Conservation (phyloP, 306 rosid genomes). For the Dryas drummondii region DNA sequence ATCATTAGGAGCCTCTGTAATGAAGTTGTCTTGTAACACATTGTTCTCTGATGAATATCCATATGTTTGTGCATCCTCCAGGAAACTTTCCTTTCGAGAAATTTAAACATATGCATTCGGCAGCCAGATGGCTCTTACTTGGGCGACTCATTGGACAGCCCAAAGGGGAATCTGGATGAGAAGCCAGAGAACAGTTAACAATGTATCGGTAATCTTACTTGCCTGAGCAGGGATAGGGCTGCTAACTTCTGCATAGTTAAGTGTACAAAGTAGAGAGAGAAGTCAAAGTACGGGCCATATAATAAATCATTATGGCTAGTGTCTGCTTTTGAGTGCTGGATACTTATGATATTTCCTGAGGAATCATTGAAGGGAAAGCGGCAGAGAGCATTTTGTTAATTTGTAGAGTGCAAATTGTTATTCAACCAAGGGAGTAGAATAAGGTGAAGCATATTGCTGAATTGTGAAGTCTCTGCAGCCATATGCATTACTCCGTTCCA, state of each 20-base stretch:
- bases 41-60: constrained; percentile 27
- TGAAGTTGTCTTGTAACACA: background rate
- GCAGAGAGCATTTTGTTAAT: constrained; percentile 49
- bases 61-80: constrained; percentile 31
- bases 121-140: constrained; percentile 86
- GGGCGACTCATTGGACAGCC: constrained; percentile 80
- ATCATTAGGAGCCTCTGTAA: background rate
- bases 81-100: constrained; percentile 81
- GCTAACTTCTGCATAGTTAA: constrained; percentile 63
- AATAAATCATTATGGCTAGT: constrained; percentile 14
- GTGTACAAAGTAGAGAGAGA: constrained; percentile 61
- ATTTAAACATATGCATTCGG: constrained; percentile 81
- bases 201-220: constrained; percentile 32
- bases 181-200: constrained; percentile 47
- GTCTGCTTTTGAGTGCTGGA: constrained; percentile 27
- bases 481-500: constrained; percentile 37
- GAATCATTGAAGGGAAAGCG: constrained; percentile 31
- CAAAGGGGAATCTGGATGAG: constrained; percentile 61
- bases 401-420: constrained; percentile 55
- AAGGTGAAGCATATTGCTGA: constrained; percentile 59
- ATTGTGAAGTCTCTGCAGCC: constrained; percentile 46
- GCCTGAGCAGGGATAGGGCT: constrained; percentile 49
- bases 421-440: constrained; percentile 51
- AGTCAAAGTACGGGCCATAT: constrained; percentile 12
- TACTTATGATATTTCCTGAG: constrained; percentile 37